Percentiles rank a stretch among this genome's conserved stretches.
phyloP scores from a whole-genome alignment of 139 green algal genomes.

The Tetradesmus lagerheimii region DNA sequence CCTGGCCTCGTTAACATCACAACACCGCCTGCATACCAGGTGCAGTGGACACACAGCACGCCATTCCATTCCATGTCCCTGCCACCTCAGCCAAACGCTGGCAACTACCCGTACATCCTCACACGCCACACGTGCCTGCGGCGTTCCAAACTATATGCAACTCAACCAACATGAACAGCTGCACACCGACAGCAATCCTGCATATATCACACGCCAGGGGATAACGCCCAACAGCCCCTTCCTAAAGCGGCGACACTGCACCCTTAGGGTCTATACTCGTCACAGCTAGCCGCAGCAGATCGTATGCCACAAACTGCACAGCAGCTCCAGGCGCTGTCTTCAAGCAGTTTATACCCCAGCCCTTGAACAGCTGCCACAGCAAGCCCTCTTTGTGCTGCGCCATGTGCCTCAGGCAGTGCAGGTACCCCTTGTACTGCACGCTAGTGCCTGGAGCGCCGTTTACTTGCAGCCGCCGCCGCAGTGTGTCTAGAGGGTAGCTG shows the following conservation, averaged over 20 bases:
- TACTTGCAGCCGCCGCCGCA: slow-evolving; percentile 75
- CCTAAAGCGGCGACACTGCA: slow-evolving; percentile 60
- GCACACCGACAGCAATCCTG: not conserved
- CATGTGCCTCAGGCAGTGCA: slow-evolving; percentile 64
- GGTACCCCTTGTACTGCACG: slow-evolving; percentile 32
- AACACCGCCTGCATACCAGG: too few relatives aligned
- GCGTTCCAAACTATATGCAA: too few relatives aligned
- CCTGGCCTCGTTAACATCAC: too few relatives aligned
- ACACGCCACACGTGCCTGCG: too few relatives aligned
- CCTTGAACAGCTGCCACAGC: slow-evolving; percentile 64
- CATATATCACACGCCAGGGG: not conserved
- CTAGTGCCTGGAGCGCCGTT: slow-evolving; percentile 50
- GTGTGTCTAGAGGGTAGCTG: slow-evolving; percentile 76
- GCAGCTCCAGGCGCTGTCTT: slow-evolving; percentile 68
- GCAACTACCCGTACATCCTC: too few relatives aligned
- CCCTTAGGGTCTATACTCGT: slow-evolving; percentile 64
- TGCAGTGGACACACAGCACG: too few relatives aligned
- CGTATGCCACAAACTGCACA: slow-evolving; percentile 76
- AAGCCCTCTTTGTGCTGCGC: slow-evolving; percentile 36
- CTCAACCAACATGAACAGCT: too few relatives aligned
- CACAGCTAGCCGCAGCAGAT: slow-evolving; percentile 62
- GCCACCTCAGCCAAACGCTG: too few relatives aligned
- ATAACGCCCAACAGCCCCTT: not conserved
- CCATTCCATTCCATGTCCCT: too few relatives aligned
- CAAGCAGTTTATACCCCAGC: slow-evolving; percentile 61